Evolutionary conservation across 2,329 filamentous ascomycete genomes (phyloP).

Genomic region (Fusarium sp.): DNA sequence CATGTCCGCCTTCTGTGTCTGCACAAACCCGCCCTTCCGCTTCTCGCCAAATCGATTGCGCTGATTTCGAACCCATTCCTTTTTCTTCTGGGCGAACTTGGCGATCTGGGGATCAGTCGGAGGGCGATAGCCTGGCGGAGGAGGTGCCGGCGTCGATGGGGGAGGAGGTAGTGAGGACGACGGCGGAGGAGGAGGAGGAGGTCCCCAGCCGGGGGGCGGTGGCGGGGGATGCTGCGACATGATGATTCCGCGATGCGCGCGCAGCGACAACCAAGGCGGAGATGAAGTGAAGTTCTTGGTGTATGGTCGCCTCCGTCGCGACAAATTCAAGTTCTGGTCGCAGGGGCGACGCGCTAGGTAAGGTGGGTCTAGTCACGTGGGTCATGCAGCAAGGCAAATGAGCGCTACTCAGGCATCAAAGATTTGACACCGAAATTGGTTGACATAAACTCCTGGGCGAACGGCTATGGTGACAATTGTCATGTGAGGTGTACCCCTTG

Average conservation of each 20-base stretch:
- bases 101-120: constrained; percentile 85
- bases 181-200: constrained; percentile 68
- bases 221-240: constrained; percentile 69
- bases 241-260: constrained; percentile 47
- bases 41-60: constrained; percentile 97
- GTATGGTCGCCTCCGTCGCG: constrained; percentile 44
- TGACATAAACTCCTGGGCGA: neutral
- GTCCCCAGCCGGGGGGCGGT: constrained; percentile 70
- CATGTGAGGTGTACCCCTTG: neutral
- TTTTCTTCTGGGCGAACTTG: constrained; percentile 99
- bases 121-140: constrained; percentile 87
- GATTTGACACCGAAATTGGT: neutral
- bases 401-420: neutral
- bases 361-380: constrained; percentile 43
- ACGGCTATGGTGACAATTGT: neutral
- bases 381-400: neutral
- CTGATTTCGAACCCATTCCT: constrained; percentile 94
- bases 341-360: constrained; percentile 37
- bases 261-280: constrained; percentile 47
- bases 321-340: constrained; percentile 50
- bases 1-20: constrained; percentile 99
- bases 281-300: constrained; percentile 41
- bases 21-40: constrained; percentile 94
- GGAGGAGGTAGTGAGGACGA: constrained; percentile 69
- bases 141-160: constrained; percentile 72